Conservation (phyloP, 306 rosid genomes). For the Arachis hypogaea region DNA sequence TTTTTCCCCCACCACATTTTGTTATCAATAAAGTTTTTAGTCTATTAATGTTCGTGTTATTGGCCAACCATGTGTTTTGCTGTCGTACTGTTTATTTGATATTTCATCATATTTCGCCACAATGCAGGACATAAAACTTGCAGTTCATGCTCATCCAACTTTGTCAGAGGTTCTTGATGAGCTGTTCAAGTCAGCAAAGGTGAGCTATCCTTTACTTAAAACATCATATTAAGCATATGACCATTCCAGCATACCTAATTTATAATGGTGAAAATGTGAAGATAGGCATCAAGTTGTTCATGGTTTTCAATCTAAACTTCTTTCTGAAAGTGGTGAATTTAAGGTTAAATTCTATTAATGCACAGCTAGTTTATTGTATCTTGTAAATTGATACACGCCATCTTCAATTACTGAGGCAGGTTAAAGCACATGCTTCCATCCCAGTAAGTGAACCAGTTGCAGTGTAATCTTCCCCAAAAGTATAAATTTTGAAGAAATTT, state of each 20-base stretch:
- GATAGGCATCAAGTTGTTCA: background rate
- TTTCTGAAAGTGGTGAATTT: background rate
- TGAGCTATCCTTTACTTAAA: slow-evolving; percentile 43
- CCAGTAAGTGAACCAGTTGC: slow-evolving; percentile 82
- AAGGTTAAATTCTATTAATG: background rate
- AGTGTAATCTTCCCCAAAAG: slow-evolving; percentile 63
- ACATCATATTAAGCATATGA: background rate
- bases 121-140: slow-evolving; percentile 77
- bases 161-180: slow-evolving; percentile 97
- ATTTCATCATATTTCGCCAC: slow-evolving; percentile 29
- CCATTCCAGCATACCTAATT: background rate
- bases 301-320: slow-evolving; percentile 12
- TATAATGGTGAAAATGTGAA: slow-evolving; percentile 4
- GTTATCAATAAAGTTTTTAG: background rate
- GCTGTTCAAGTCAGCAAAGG: slow-evolving; percentile 94
- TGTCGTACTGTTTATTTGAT: slow-evolving; percentile 9
- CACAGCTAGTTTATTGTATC: slow-evolving; percentile 29
- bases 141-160: slow-evolving; percentile 98
- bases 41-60: background rate
- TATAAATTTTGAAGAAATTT: slow-evolving; percentile 68
- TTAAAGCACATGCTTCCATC: slow-evolving; percentile 61
- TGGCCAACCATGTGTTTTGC: background rate
- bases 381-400: slow-evolving; percentile 13
- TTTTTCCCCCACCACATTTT: no score
- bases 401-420: slow-evolving; percentile 61